phyloP scores from a whole-genome alignment of 73 alveolate species.

The Paramecium pentaurelia region DNA sequence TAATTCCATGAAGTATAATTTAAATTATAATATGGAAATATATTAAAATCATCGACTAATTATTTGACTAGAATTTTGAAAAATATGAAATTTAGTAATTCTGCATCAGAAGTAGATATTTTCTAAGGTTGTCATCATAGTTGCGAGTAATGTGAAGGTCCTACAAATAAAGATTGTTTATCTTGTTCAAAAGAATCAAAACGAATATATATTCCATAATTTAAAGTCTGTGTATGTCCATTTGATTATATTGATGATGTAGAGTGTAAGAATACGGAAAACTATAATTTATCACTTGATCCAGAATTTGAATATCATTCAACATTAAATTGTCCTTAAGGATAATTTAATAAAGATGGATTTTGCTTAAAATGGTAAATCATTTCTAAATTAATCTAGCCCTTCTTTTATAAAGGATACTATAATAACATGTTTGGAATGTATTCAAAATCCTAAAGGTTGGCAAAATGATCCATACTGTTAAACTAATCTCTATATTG shows the following conservation, averaged over 20 bases:
- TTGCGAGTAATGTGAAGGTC: neutral
- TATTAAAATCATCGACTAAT: neutral
- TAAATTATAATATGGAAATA: neutral
- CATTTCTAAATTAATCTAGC: no score
- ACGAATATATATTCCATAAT: neutral
- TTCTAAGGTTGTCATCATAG: neutral
- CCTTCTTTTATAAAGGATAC: no score
- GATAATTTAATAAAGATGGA: neutral
- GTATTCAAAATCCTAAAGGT: neutral
- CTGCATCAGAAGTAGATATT: neutral
- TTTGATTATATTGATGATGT: neutral
- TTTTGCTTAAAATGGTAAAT: neutral
- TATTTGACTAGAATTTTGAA: neutral
- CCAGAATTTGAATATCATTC: no score
- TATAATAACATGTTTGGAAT: neutral
- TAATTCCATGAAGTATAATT: neutral
- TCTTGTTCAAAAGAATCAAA: neutral
- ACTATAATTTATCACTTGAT: neutral
- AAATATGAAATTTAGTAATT: no score
- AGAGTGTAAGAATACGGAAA: neutral
- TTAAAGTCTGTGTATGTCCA: neutral
- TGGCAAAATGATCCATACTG: neutral
- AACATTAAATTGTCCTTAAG: neutral
- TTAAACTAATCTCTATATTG: neutral
- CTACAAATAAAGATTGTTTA: neutral